Base-by-base conservation (phyloP, 2,329 filamentous ascomycete genomes). In the Thelonectria discophora region DNA sequence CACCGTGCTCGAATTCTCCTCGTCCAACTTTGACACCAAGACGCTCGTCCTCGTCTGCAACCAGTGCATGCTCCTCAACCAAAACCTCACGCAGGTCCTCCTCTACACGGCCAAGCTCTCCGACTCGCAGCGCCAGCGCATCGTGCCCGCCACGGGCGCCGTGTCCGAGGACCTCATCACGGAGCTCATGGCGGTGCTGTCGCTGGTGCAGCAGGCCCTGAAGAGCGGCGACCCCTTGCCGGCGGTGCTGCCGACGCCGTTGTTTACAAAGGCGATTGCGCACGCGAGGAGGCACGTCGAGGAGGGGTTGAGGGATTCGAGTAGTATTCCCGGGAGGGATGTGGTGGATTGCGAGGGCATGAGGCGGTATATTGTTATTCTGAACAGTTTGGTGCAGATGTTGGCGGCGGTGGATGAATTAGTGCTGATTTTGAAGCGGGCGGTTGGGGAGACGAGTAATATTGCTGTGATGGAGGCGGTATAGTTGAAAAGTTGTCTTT, bases 171-270 rank as follows among this genome's bases (percentile, higher is more conserved):
- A 30, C 13, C 37, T 63, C 15, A 56, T 60, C n/a, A 58, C 56
- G 3, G 51, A 63, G 34, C 20, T 60, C 7, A 63, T 63, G 60
- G 56, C 60, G 9, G 57, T 60, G 3, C 24, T 63, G 0, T 52
- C 60, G 3, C 47, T 63, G 3, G 57, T 60, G 9, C 56, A 63
- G 27, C 56, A 53, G 18, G 34, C 60, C 3, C 54, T 60, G 8
- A 60, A 60, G 15, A 55, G 37, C 20, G 56, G 52, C 13, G 60
- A 60, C 17, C 60, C 60, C 2, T 52, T 63, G 10, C 60, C 60
- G 6, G 60, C 60, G n/a, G 57, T 63, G 39, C 30, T 63, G 27
- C 60, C 60, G 3, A 60, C 60, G 20, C 60, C 60, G 7, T 42
- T 60, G n/a, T 55, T 60, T 11, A 15, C 51, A 20, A 55, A 30